Conservation (phyloP, 192 early-diverging fungal genomes). For the Backusella macrospora region DNA sequence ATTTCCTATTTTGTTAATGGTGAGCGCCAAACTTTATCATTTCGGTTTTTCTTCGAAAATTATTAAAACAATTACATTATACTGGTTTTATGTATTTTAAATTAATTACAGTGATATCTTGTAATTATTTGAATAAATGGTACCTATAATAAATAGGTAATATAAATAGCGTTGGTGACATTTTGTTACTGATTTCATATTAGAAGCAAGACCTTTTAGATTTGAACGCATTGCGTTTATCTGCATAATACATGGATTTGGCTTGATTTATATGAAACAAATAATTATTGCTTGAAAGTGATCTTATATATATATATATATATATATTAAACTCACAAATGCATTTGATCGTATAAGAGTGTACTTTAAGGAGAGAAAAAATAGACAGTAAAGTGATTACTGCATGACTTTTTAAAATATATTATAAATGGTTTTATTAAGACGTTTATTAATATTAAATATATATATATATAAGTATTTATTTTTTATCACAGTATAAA, state of each 20-base stretch:
- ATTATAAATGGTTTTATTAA: neutral
- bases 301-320: too few species aligned
- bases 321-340: neutral
- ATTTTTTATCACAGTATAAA: neutral
- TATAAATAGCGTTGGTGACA: neutral
- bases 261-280: slow-evolving; percentile 1
- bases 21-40: neutral
- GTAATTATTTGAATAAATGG: neutral
- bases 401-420: neutral
- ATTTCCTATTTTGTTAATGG: slow-evolving; percentile 8
- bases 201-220: neutral
- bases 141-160: neutral
- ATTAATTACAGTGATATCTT: neutral
- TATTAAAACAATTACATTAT: neutral
- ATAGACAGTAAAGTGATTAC: neutral
- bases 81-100: neutral
- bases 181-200: neutral
- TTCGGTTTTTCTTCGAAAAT: neutral
- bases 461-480: neutral
- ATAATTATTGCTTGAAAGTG: neutral
- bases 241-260: neutral
- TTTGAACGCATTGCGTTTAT: neutral
- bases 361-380: neutral
- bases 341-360: neutral
- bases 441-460: neutral